These are phyloP conservation scores for Brassica balearica DNA, from an alignment of 441 rosid genomes.

Conservation along the genomic window DNA sequence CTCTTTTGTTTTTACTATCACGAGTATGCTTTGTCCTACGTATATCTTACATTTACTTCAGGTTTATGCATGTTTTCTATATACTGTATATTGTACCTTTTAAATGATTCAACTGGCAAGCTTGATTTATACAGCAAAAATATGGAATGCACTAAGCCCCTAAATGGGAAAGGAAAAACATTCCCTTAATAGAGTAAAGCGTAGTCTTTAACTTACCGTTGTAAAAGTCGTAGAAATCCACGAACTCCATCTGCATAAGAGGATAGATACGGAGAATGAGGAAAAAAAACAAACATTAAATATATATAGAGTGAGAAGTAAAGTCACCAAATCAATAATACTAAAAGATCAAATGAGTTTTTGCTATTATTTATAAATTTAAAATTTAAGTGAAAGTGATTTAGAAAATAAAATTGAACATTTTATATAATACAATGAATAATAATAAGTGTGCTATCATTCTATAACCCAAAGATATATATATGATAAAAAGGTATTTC, in stretches of 20 bases:
- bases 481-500: neutral
- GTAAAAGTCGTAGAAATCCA: slow-evolving; percentile 43
- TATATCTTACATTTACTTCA: neutral
- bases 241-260: slow-evolving; percentile 34
- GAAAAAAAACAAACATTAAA: neutral
- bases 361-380: neutral
- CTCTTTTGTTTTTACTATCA: neutral
- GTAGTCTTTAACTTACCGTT: slow-evolving; percentile 34
- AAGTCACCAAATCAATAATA: neutral
- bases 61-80: neutral
- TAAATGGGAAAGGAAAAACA: neutral
- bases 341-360: neutral
- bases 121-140: neutral
- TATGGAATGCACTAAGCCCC: neutral
- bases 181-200: neutral
- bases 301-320: neutral
- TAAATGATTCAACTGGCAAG: neutral
- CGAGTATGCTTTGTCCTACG: neutral
- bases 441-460: neutral
- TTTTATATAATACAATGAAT: neutral
- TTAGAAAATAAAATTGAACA: neutral
- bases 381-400: neutral
- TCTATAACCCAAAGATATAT: neutral
- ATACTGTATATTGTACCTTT: too few relatives aligned
- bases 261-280: neutral